phyloP scores from a whole-genome alignment of 1,284 basidiomycete genomes.

The Malassezia psittaci region DNA sequence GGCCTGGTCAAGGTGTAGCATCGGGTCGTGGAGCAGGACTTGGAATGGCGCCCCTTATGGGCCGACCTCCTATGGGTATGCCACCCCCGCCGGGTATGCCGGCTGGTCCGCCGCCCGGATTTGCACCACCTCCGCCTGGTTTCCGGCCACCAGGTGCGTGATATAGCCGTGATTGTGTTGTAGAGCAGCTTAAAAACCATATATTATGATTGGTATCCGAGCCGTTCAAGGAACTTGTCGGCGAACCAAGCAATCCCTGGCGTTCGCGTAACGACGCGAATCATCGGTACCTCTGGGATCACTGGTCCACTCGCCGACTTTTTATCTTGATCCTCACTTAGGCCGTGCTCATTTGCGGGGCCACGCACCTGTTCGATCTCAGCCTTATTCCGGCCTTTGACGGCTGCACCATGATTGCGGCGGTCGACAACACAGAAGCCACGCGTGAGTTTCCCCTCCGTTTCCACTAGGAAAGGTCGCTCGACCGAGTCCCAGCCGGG shows the following conservation, averaged over 20 bases:
- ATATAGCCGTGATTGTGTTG: not conserved
- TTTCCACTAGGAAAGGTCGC: slow-evolving; percentile 34
- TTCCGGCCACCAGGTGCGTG: slow-evolving; percentile 19
- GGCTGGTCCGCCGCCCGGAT: slow-evolving; percentile 22
- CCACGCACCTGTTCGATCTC: slow-evolving; percentile 22
- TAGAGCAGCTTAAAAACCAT: not conserved
- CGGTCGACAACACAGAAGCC: slow-evolving; percentile 39
- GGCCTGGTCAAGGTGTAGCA: slow-evolving; percentile 85
- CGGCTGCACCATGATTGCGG: slow-evolving; percentile 12
- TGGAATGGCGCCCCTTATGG: slow-evolving; percentile 59
- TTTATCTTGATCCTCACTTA: not conserved
- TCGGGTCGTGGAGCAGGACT: slow-evolving; percentile 95
- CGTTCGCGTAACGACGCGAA: slow-evolving; percentile 25
- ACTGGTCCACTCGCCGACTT: not conserved
- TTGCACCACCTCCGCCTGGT: slow-evolving; percentile 31
- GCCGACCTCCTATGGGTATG: slow-evolving; percentile 55
- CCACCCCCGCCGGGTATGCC: slow-evolving; percentile 48
- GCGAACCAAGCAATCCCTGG: slow-evolving; percentile 33
- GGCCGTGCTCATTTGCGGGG: slow-evolving; percentile 15
- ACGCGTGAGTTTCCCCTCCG: slow-evolving; percentile 31
- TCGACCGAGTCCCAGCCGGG: slow-evolving; percentile 20
- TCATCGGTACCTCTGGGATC: slow-evolving; percentile 16
- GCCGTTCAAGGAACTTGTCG: slow-evolving; percentile 24
- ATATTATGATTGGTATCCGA: slow-evolving; percentile 14
- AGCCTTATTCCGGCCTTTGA: slow-evolving; percentile 17